Conservation (phyloP, 371 early-diverging fungal species). For the Mortierella sp. region DNA sequence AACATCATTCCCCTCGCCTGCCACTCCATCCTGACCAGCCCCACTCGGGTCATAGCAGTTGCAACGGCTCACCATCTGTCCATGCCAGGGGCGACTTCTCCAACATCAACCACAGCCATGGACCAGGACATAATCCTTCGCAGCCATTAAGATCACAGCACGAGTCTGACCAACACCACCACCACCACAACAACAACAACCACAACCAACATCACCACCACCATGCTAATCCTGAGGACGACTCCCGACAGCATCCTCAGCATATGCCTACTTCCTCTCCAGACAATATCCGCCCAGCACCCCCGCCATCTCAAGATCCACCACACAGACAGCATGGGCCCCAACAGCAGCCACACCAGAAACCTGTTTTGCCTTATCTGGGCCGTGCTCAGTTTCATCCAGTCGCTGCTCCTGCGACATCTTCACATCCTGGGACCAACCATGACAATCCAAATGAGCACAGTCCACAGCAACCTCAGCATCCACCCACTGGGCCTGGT, state of each 20-base stretch:
- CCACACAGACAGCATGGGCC: neutral
- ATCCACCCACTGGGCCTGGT: no score
- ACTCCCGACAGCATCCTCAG: constrained; percentile 4
- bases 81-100: no score
- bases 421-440: no score
- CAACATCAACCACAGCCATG: no score
- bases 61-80: neutral
- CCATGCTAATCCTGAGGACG: no score
- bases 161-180: neutral
- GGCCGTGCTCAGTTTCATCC: no score
- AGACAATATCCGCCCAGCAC: neutral
- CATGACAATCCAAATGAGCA: no score
- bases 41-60: neutral
- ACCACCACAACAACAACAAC: neutral
- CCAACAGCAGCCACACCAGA: constrained; percentile 4
- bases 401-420: no score
- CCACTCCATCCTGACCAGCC: neutral
- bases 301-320: neutral
- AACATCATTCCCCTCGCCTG: neutral
- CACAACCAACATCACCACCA: neutral
- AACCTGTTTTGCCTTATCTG: neutral
- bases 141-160: no score
- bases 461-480: no score
- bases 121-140: no score
- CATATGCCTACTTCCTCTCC: neutral